Evolutionary conservation across 75 land plant genomes (phyloP), one percentile per base, ranked within the genome.

Genomic region (Azolla pinnata): DNA sequence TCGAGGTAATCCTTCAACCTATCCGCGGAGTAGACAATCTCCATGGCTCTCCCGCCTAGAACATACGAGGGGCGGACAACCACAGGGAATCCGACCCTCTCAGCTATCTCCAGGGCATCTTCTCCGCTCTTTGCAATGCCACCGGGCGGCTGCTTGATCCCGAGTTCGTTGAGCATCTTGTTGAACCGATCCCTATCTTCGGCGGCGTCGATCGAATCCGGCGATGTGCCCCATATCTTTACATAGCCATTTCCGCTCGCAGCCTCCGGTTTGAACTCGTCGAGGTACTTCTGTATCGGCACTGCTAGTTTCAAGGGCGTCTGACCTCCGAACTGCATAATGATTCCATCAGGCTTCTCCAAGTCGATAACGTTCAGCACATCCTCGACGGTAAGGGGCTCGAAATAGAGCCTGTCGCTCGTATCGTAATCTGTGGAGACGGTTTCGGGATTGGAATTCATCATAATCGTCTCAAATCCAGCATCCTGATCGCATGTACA

Each of bases 381-480:
- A 74, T 95, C 99, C 62, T 95, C 99, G 48, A 79, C 77, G 28
- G 99, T 95, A 26, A 95, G 75, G 0, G 99, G 99, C 57, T 95
- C 99, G 67, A 95, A 95, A 75, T 89, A 95, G n/a, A 95, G 79
- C 2, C 99, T 77, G 49, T 95, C 99, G 75, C 99, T 95, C 0
- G 99, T 95, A 57, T 95, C 99, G 72, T 95, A 95, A 62, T 95
- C 99, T 9, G 99, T 95, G 16, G 97, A 90, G 16, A 95, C 99
- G 5, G 99, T 95, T 61, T 95, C 99, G 31, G 99, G 99, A 61
- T 95, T 95, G 44, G 99, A 95, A 47, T 95, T 95, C 97, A 95
- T 84, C 99, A 95, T 95, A 26, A 95, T 95, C 45, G 99, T 95
- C 61, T 95, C 99, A 72, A 77, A 95, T 30, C 91, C 99, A 51